A percentile compares a stretch with the other conserved stretches of the same genome.
These are phyloP conservation scores for Monosporascus sp. DNA, from an alignment of 2,329 filamentous ascomycete species.

Conservation along the genomic window DNA sequence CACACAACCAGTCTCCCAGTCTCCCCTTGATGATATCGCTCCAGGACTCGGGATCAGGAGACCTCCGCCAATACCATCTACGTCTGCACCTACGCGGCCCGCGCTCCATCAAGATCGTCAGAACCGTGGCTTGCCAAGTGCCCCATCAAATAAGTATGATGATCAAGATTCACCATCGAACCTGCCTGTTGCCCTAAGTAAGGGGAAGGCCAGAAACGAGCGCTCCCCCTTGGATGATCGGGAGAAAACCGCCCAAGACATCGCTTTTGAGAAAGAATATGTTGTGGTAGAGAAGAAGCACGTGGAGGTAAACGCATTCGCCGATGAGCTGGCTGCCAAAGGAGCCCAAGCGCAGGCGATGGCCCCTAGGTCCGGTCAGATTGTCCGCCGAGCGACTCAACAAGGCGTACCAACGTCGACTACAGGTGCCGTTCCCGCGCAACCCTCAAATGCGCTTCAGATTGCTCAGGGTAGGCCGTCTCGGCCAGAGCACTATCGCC, in stretches of 20 bases:
- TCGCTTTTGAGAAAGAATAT: conserved; percentile 88
- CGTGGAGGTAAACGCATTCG: conserved; percentile 94
- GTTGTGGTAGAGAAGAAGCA: conserved; percentile 92
- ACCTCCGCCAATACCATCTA: conserved; percentile 39
- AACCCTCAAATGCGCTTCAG: conserved; percentile 67
- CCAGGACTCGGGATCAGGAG: conserved; percentile 50
- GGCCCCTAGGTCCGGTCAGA: conserved; percentile 53
- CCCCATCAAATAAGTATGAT: conserved; percentile 30
- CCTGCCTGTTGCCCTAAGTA: conserved; percentile 29
- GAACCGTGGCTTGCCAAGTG: conserved; percentile 34
- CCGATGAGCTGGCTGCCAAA: conserved; percentile 86
- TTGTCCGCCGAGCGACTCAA: conserved; percentile 72
- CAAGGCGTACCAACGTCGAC: conserved; percentile 65
- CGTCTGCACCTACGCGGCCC: conserved; percentile 42
- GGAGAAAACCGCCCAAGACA: conserved; percentile 74
- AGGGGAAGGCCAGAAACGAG: conserved; percentile 24
- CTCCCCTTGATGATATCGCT: conserved; percentile 39
- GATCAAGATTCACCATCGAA: conserved; percentile 29
- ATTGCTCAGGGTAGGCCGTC: conserved; percentile 61
- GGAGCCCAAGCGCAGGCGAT: conserved; percentile 41
- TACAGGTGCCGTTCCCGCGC: conserved; percentile 62
- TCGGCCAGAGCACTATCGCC: conserved; percentile 64
- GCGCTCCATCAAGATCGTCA: conserved; percentile 29
- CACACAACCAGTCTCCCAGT: conserved; percentile 25
- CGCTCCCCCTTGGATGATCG: conserved; percentile 44